Base-by-base conservation (phyloP, 768 basidiomycete genomes). In the Goffeauzyma gilvescens region DNA sequence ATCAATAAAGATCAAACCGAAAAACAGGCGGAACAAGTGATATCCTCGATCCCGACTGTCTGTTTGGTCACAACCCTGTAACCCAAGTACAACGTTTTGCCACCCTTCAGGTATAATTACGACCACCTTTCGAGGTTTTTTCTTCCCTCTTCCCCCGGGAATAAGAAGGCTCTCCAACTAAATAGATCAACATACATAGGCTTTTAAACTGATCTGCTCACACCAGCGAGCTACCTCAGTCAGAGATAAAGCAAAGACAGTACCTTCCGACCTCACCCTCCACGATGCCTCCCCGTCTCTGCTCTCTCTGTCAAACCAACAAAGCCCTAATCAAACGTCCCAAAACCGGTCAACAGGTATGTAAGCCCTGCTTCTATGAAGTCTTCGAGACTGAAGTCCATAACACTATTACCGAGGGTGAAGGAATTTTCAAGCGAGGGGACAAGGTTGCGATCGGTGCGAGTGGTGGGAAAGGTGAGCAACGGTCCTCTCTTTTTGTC, bases 311-410 rank as follows among this genome's bases (percentile, higher is more conserved):
- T 60, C 64, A 72, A 13, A 75, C 72, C 3, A 67, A 77, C 3
- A 76, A 77, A 41, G 84, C 93, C 0, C 87, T 96, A 54, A 63
- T 98, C 31, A 89, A 82, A 57, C 71, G 93, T 14, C 93, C 90
- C 2, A 98, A 98, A 65, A 98, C 89, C 1, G 86, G 86, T 0
- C 89, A 95, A 58, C 85, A 87, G 61, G 87, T 96, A 46, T 98
- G 93, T 70, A 81, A 79, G 63, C 76, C 80, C 28, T 98, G 93
- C 60, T 60, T 60, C 42, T 98, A 85, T 69, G 76, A 76, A 52
- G 87, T 95, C 30, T 98, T 98, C 55, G 93, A 98, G 69, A 90
- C 86, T 1, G 93, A 98, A 62, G 79, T 98, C 22, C 93, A 98
- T 67, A 80, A 89, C 60, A 95, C 93, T 1, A 95, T 96, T 58